These are phyloP conservation scores for Coemansia sp. DNA, from an alignment of 192 early-diverging fungal genomes.

Conservation along the genomic window DNA sequence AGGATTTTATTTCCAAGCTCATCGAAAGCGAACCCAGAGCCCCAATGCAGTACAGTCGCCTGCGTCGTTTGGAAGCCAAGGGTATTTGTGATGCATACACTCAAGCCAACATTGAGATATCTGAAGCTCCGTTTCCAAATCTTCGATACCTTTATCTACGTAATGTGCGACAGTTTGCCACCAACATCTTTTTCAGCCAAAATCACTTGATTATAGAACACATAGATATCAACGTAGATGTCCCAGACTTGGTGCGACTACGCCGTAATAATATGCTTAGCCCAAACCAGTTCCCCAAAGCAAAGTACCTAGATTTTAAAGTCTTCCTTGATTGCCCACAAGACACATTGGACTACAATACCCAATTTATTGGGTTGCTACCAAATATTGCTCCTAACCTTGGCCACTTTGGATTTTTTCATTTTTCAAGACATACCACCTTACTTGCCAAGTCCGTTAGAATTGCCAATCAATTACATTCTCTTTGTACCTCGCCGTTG, in stretches of 20 bases:
- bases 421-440: background rate
- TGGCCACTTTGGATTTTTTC: background rate
- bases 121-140: background rate
- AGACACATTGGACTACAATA: background rate
- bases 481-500: background rate
- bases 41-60: background rate
- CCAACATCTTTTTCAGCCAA: background rate
- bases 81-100: background rate
- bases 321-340: background rate
- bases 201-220: constrained; percentile 3
- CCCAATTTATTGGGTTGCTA: background rate
- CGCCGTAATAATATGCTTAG: background rate
- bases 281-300: constrained; percentile 5
- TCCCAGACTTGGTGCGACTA: background rate
- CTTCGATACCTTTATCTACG: background rate
- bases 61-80: background rate
- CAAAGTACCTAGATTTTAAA: background rate
- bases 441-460: background rate
- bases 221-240: background rate
- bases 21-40: background rate
- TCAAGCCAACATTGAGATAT: background rate
- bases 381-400: background rate
- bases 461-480: background rate
- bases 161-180: background rate
- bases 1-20: background rate